phyloP scores from a whole-genome alignment of 1,139 yeast species.

The Taphrina flavorubra region DNA sequence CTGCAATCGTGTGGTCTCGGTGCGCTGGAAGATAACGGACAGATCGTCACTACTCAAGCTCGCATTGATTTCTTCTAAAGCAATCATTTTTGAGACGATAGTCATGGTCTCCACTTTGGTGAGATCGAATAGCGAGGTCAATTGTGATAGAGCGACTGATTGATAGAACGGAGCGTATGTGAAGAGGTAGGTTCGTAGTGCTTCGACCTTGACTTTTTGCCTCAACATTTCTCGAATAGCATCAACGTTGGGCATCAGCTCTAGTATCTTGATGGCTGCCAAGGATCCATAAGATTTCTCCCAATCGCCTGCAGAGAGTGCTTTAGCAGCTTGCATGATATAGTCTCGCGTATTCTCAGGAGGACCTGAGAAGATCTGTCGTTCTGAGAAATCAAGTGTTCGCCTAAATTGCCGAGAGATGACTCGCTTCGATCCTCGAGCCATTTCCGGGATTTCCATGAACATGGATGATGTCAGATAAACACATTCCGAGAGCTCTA shows the following conservation, averaged over 20 bases:
- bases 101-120: conserved; percentile 63
- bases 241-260: conserved; percentile 69
- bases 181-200: conserved; percentile 86
- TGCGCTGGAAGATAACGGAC: conserved; percentile 70
- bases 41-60: conserved; percentile 66
- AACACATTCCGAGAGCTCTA: conserved; percentile 92
- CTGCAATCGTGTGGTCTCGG: conserved; percentile 83
- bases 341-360: conserved; percentile 96
- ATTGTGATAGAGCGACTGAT: conserved; percentile 71
- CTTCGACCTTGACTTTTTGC: conserved; percentile 83
- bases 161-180: conserved; percentile 78
- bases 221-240: conserved; percentile 71
- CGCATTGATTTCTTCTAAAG: conserved; percentile 74
- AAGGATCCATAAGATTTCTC: conserved; percentile 72
- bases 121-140: conserved; percentile 71
- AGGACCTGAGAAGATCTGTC: conserved; percentile 95
- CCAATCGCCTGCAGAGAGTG: conserved; percentile 93
- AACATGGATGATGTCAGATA: conserved; percentile 88
- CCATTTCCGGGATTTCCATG: conserved; percentile 88
- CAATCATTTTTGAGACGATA: conserved; percentile 75
- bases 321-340: conserved; percentile 90
- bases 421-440: conserved; percentile 65
- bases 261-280: conserved; percentile 84
- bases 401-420: conserved; percentile 87
- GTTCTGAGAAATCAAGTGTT: conserved; percentile 88